Base-by-base conservation (phyloP, 2,329 filamentous ascomycete genomes). In the Aspergillus felis region DNA sequence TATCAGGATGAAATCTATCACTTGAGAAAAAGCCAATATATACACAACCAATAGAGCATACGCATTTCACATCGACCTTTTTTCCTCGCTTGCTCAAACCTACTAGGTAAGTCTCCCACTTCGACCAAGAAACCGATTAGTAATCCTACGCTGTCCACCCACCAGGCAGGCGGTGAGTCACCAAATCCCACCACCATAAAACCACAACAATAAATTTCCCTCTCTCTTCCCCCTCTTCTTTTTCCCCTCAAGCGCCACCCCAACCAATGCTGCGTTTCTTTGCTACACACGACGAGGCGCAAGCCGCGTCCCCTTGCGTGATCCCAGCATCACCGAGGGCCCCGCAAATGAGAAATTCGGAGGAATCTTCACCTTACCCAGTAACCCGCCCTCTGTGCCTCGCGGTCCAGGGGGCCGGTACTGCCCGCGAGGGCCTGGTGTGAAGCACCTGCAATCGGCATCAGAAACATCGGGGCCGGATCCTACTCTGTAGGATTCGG, bases 281-380 rank as follows among this genome's bases (percentile, higher is more conserved):
- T 92, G 90, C 90, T 88, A 88, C 88, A 90, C 84, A 85, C 75
- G 84, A 80, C 83, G 90, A 81, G 62, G 81, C 67, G 70, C 46
- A 55, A 48, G 54, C 46, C 17, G 28, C 49, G n/a, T 58, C 58
- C 61, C 60, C 59, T 56, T 66, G 68, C 17, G 35, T 57, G 56
- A 61, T 59, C 56, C 54, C 14, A 51, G 55, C 44, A 42, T 57
- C 59, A 44, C 9, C 44, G 47, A 61, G 66, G 57, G 64, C 50
- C 62, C 76, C 79, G 90, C 91, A 92, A 91, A 91, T 92, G 90
- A 91, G 90, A 94, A 94, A 94, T 93, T 94, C 90, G 90, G 91
- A 94, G 91, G 89, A 94, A 87, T 92, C 89, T 92, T 91, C 90
- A 91, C 74, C 55, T 71, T 61, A 55, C 59, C 65, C 64, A 59